Percentiles rank a stretch among this genome's conserved stretches.
These are phyloP conservation scores for Singerocomus inundabilis DNA, from an alignment of 1,284 basidiomycete species.

Conservation along the genomic window DNA sequence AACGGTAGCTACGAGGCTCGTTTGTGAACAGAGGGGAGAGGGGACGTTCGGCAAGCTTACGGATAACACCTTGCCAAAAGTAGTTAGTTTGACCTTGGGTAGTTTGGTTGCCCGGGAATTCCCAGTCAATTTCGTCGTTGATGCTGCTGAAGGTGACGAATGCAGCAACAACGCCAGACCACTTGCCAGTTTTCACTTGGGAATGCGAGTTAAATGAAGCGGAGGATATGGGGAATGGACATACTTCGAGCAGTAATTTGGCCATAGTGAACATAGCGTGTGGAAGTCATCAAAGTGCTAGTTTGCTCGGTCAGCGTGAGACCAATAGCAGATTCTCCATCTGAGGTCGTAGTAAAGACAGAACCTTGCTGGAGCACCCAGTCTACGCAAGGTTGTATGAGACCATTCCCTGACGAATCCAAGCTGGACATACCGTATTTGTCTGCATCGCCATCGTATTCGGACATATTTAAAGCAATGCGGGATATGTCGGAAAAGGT, in stretches of 20 bases:
- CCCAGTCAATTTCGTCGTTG: conserved; percentile 88
- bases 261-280: conserved; percentile 80
- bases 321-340: conserved; percentile 62
- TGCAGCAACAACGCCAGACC: conserved; percentile 76
- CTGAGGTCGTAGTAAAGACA: conserved; percentile 60
- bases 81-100: conserved; percentile 72
- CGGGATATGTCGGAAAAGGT: conserved; percentile 66
- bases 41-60: conserved; percentile 41
- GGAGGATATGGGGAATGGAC: conserved; percentile 21
- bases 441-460: conserved; percentile 73
- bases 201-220: not conserved
- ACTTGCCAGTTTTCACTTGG: conserved; percentile 66
- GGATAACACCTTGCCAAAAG: conserved; percentile 75
- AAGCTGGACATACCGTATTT: conserved; percentile 41
- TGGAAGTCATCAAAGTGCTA: conserved; percentile 76
- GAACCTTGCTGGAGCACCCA: conserved; percentile 70
- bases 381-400: conserved; percentile 40
- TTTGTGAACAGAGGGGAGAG: not conserved
- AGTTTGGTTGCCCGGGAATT: conserved; percentile 65
- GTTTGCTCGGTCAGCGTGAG: conserved; percentile 65
- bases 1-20: conserved; percentile 31
- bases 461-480: conserved; percentile 61
- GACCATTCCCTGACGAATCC: not conserved
- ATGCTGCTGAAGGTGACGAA: conserved; percentile 85
- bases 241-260: conserved; percentile 66